Base-by-base conservation (phyloP, 2,329 filamentous ascomycete genomes). In the Huntiella omanensis region DNA sequence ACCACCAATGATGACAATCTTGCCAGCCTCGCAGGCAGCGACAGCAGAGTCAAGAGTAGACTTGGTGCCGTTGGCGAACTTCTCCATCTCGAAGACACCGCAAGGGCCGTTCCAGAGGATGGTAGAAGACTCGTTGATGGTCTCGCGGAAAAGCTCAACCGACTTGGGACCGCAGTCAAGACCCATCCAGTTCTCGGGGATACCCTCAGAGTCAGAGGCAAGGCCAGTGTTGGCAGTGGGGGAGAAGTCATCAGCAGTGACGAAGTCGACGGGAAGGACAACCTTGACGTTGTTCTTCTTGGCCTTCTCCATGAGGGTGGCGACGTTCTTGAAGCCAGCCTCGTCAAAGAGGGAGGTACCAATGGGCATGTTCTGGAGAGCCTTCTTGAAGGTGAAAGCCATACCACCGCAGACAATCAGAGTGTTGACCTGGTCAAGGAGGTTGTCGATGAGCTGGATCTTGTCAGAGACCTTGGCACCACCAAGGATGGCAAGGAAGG, bases 381-480 rank as follows among this genome's bases (percentile, higher is more conserved):
- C 88, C 77, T 98, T 98, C 76, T 96, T 96, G 77, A 98, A 98
- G 57, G 91, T 98, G 71, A 96, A 98, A 52, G 91, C 87, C 91
- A 98, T 98, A 58, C 72, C 91, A 61, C 91, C 91, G 63, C 88
- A 94, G 67, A 98, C 81, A 66, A 98, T 82, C 54, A 98, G 75
- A 63, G 80, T 91, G 75, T 98, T 76, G 64, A 98, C 87, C 76
- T 98, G 96, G 66, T 86, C 83, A 55, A 98, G 80, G 54, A 98
- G 73, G 74, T 98, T 98, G 70, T 98, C 87, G 61, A 98, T 96
- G 57, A 98, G 75, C 72, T 95, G 85, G 64, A 98, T 98, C 80
- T 98, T 98, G 75, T 98, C 91, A 39, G 85, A 92, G 55, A 98
- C 86, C 76, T 98, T 98, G 63, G 91, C 86, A 56, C 91, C 91